phyloP scores from a whole-genome alignment of 139 green algal species.

The Asterochloris erici region DNA sequence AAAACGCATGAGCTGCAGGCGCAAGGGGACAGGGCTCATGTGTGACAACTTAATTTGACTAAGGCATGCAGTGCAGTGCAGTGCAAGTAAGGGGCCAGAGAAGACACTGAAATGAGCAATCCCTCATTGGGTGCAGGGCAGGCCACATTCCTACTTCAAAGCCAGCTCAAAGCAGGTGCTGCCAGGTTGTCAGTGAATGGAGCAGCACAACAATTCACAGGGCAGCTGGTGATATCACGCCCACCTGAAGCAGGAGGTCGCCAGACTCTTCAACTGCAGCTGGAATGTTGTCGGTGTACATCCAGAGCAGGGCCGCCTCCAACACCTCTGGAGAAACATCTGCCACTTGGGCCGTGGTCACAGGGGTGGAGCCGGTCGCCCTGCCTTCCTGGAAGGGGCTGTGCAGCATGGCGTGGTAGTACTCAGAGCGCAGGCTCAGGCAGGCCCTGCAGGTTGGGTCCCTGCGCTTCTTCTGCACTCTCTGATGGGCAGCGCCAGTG shows the following conservation, averaged over 20 bases:
- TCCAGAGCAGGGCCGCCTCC: slow-evolving; percentile 7
- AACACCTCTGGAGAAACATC: slow-evolving; percentile 9
- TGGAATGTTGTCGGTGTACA: background rate
- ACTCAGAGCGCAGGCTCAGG: slow-evolving; percentile 13
- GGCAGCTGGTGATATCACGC: background rate
- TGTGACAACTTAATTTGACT: background rate
- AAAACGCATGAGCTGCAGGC: slow-evolving; percentile 15
- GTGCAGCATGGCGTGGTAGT: slow-evolving; percentile 17
- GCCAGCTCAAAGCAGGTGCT: too few relatives aligned
- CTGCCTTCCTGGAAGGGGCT: slow-evolving; percentile 15
- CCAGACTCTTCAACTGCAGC: background rate
- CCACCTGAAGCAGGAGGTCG: background rate
- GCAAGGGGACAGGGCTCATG: background rate
- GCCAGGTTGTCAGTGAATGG: background rate
- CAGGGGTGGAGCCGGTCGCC: background rate
- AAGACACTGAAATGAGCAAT: background rate
- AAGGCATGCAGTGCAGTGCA: background rate
- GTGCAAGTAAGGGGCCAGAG: background rate
- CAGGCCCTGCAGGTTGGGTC: slow-evolving; percentile 1
- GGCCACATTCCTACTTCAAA: background rate
- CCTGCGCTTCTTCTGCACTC: too few relatives aligned
- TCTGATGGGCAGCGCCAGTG: too few relatives aligned
- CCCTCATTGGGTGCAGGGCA: background rate
- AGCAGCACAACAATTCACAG: background rate
- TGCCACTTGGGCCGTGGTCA: background rate